Evolutionary conservation across 805 yeast species (phyloP), one percentile per base, ranked within the genome.

Genomic region (Candida glaebosa): DNA sequence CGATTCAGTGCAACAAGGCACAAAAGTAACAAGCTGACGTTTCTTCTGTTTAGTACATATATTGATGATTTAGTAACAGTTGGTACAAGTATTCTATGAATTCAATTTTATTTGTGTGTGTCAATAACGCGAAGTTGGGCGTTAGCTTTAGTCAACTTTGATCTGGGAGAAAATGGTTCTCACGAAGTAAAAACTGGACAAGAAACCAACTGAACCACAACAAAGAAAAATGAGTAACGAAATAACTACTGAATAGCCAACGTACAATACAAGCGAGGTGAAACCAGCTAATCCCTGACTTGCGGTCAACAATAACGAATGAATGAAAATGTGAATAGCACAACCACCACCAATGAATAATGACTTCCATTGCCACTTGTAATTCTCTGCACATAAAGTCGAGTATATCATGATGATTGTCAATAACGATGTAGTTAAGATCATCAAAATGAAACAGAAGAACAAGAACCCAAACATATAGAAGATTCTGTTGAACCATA

Each of bases 381-480:
- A 90, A 63, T 93, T 87, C 60, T 93, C 99, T 38, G 87, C 71
- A 58, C 96, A 87, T 50, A 93, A 74, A 3, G 88, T 77, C 69
- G 87, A 84, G 63, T 93, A 93, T 19, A 84, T 79, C 62, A 88
- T 76, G 55, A 91, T 71, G 17, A 89, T 70, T 0, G 96, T 83
- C 22, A 89, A 88, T 45, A 90, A 72, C 10, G 84, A 73, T 10
- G 96, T 84, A 4, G 96, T 89, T 52, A 84, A 54, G 9, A 87
- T 69, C 87, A 88, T 84, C 57, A 90, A 72, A n/a, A 83, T 48
- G 59, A 87, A 82, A 54, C 96, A 89, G 68, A 90, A 81, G 63
- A 90, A 87, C 51, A 91, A 70, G 75, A 91, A 93, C 9, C 98
- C 99, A 73, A 93, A 93, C 98, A 93, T 91, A 75, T 90, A 93